Conservation (phyloP, 2,329 filamentous ascomycete species). For the Talaromyces marneffei region DNA sequence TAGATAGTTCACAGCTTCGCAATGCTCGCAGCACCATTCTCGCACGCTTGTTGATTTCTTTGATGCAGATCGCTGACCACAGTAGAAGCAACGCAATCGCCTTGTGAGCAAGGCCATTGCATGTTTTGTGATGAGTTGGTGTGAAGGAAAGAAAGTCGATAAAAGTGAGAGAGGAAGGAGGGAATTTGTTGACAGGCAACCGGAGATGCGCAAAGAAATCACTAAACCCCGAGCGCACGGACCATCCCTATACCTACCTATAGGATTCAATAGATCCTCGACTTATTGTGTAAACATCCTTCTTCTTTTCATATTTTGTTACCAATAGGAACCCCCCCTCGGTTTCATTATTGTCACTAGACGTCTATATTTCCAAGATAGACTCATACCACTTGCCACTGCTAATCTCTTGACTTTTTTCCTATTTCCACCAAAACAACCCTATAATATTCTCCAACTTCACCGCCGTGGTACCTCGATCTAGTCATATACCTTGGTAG, state of each 20-base stretch:
- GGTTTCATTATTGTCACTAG: not conserved
- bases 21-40: constrained; percentile 68
- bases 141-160: not conserved
- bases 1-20: constrained; percentile 82
- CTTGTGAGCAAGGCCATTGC: constrained; percentile 41
- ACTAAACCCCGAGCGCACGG: constrained; percentile 14
- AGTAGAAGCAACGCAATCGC: constrained; percentile 73
- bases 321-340: too few relatives aligned
- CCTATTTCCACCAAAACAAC: not conserved
- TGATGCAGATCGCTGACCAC: constrained; percentile 61
- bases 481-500: too few relatives aligned
- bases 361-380: too few relatives aligned
- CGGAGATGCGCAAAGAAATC: not conserved
- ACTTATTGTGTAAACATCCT: not conserved
- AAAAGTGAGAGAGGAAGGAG: not conserved
- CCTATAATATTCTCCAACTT: constrained; percentile 17
- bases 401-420: not conserved
- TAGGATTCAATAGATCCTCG: not conserved
- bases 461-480: too few relatives aligned
- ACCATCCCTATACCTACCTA: constrained; percentile 1
- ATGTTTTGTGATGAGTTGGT: constrained; percentile 15
- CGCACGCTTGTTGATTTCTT: constrained; percentile 53
- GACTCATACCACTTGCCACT: too few relatives aligned
- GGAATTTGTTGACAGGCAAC: not conserved
- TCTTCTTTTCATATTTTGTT: too few relatives aligned